A percentile compares a stretch with the other conserved stretches of the same genome.
phyloP scores from a whole-genome alignment of 2,329 filamentous ascomycete species.

The Cytospora chrysosperma region DNA sequence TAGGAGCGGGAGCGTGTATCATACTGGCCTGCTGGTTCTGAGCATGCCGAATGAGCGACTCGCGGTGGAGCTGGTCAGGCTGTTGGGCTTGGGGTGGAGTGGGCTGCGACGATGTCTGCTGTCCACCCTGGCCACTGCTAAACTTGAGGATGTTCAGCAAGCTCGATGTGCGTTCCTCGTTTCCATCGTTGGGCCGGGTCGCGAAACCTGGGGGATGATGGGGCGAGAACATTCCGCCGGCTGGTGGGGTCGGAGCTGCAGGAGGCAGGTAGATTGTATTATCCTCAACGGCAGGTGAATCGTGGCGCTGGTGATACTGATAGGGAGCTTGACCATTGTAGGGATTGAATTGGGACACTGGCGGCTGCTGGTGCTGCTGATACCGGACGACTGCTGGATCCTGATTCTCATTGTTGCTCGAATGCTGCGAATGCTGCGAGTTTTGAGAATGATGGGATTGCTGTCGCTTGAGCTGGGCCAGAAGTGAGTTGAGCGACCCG shows the following conservation, averaged over 20 bases:
- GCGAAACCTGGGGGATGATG: slow-evolving; percentile 41
- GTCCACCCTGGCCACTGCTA: slow-evolving; percentile 38
- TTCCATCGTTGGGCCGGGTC: slow-evolving; percentile 33
- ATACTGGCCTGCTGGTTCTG: slow-evolving; percentile 34
- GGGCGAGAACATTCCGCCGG: slow-evolving; percentile 37
- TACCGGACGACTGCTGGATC: slow-evolving; percentile 26
- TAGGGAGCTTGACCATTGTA: slow-evolving; percentile 16
- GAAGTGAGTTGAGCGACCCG: slow-evolving; percentile 40
- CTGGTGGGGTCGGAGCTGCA: slow-evolving; percentile 48
- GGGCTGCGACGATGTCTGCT: slow-evolving; percentile 26
- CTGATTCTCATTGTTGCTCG: slow-evolving; percentile 9
- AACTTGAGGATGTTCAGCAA: slow-evolving; percentile 64
- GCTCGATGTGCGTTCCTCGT: slow-evolving; percentile 51
- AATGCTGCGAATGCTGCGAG: slow-evolving; percentile 27
- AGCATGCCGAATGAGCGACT: slow-evolving; percentile 31
- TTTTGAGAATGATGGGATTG: slow-evolving; percentile 30
- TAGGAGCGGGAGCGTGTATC: slow-evolving; percentile 58
- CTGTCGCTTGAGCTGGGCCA: slow-evolving; percentile 41
- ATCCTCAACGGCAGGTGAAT: slow-evolving; percentile 25
- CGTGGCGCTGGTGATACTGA: slow-evolving; percentile 24
- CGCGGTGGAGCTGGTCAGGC: slow-evolving; percentile 29
- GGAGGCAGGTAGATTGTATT: slow-evolving; percentile 34
- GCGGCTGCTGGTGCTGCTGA: slow-evolving; percentile 25
- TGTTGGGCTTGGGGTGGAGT: slow-evolving; percentile 25
- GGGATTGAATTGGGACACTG: slow-evolving; percentile 28